Conservation (phyloP, 257 asterid species). For the Leonotis leonurus region DNA sequence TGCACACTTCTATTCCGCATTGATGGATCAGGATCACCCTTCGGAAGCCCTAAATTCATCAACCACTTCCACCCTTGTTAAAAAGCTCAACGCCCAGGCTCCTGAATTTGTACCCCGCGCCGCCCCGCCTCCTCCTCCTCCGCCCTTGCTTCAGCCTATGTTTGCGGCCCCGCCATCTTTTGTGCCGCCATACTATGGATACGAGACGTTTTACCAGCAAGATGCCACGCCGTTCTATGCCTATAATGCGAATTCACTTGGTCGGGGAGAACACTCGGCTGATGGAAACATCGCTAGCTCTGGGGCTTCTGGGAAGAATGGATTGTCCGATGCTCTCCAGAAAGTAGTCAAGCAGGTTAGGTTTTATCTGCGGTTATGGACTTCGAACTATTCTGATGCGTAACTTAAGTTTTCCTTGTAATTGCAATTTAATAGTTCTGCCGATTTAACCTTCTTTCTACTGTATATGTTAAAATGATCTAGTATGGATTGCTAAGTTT, state of each 20-base stretch:
- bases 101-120: conserved; percentile 76
- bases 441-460: conserved; percentile 4
- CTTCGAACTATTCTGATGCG: not conserved
- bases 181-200: conserved; percentile 35
- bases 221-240: conserved; percentile 29
- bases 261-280: conserved; percentile 28
- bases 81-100: conserved; percentile 67
- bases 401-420: not conserved
- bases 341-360: conserved; percentile 69
- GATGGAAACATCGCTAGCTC: conserved; percentile 23
- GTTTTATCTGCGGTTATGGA: not conserved
- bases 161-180: conserved; percentile 29
- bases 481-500: not conserved
- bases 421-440: not conserved
- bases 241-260: conserved; percentile 23
- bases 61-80: conserved; percentile 23
- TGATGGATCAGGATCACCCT: conserved; percentile 35
- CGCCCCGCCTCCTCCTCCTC: conserved; percentile 26
- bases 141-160: conserved; percentile 21
- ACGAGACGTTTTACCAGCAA: conserved; percentile 30
- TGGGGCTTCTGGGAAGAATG: conserved; percentile 26
- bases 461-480: not conserved
- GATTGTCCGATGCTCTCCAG: conserved; percentile 47
- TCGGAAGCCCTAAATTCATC: conserved; percentile 32
- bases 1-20: not conserved